Base-by-base conservation (phyloP, 2,329 filamentous ascomycete species). In the Saccharata proteae region DNA sequence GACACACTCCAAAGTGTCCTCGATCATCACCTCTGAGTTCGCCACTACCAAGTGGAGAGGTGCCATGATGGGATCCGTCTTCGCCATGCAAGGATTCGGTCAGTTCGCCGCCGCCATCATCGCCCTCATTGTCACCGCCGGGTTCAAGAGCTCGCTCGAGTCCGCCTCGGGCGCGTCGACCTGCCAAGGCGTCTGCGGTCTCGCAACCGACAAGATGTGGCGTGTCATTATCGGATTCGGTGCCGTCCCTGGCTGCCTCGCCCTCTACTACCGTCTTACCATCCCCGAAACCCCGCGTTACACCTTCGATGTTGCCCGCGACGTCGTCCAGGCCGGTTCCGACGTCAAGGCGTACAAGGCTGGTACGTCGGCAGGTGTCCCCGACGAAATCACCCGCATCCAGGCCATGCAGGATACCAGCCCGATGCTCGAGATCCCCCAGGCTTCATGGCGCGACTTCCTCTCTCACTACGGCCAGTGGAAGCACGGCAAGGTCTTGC, bases 231-330 rank as follows among this genome's bases (percentile, higher is more conserved):
- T 90, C 47, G 82, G 81, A 9, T 80, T 86, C 46, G 82, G 82
- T 42, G 80, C 79, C 26, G 71, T 90, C 6, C 82, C 82, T 2
- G 82, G 78, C 25, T 81, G 75, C 51, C 74, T 86, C 40, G 82
- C 83, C 13, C 71, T 92, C 12, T 90, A 90, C 64, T 90, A 82
- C 58, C 78, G 82, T 39, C 69, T 90, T 4, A 90, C 82, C 31
- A 88, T 92, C 42, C 83, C 83, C 15, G 83, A 92, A 59, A 88
- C 82, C 19, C 82, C 83, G 31, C 79, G 83, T 16, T 92, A 90
- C 60, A 90, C 83, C 16, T 88, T 90, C 45, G 82, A 90, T 49
- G 71, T 90, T 14, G 69, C 74, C 30, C 74, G 73, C 25, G 80
- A 90, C 46, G 67, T 83, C 22, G 71, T 81, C 45, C 77, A 83